Base-by-base conservation (phyloP, 495 filamentous ascomycete genomes). In the Penicillium fimorum region DNA sequence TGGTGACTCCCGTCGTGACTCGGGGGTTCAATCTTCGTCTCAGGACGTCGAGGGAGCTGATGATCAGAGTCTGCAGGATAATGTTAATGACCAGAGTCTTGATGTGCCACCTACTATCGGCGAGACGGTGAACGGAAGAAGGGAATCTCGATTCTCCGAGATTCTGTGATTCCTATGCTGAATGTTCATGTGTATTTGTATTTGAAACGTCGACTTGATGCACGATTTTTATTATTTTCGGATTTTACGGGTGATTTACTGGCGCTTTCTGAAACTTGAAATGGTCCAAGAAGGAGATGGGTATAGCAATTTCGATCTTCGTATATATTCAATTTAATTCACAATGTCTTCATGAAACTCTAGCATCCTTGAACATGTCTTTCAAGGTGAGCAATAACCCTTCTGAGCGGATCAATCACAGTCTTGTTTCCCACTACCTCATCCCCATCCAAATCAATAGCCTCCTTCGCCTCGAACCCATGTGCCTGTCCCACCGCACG, bases 91-190 rank as follows among this genome's bases (percentile, higher is more conserved):
- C n/a, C 79, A 78, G 37, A 69, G 70, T 17, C 61, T 81, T 30
- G 66, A 69, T 40, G 70, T 66, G 11, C 79, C 79, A 1, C 74
- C 72, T 10, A 55, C 59, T 12, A 30, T 71, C 42, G 62, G 65
- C 11, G 68, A 74, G 13, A 72, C 66, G 41, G 63, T 67, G 47
- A 77, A 72, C 63, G 65, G 72, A 13, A 68, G 58, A 13, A 69
- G 79, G 7, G 78, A 80, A 54, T 80, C 77, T 9, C 69, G 73
- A 43, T 82, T 82, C 55, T 76, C 73, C 5, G 79, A 82, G 50
- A 75, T 79, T 62, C 53, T 82, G 48, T 77, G 56, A 72, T 63
- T 40, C 3, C 20, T 47, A 42, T 42, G 22, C 22, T 32, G 38
- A 18, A 30, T 17, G 15, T 27, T 43, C 38, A 45, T 53, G 46